These are phyloP conservation scores for Mycena pura DNA, from an alignment of 768 basidiomycete genomes.

Conservation along the genomic window DNA sequence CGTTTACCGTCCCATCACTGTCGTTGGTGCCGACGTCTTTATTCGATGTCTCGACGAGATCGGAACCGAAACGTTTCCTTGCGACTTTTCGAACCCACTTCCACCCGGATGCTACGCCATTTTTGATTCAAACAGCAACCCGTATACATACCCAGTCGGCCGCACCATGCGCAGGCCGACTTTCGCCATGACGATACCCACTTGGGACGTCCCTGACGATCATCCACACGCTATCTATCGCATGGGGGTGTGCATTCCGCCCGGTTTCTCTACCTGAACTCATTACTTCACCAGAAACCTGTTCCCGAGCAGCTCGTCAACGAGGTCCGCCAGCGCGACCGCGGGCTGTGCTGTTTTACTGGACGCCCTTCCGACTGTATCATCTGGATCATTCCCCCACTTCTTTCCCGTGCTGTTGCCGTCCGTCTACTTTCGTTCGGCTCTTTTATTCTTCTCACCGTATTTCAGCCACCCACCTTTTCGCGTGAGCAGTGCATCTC, in stretches of 20 bases:
- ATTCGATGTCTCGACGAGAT: constrained; percentile 3
- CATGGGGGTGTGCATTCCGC: background rate
- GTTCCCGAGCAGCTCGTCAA: constrained; percentile 1
- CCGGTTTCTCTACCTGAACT: background rate
- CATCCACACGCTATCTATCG: background rate
- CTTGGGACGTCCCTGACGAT: constrained; percentile 13
- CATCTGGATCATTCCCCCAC: too few relatives aligned
- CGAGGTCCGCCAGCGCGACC: too few relatives aligned
- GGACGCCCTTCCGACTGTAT: too few relatives aligned
- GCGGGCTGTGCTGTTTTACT: too few relatives aligned
- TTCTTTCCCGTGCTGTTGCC: too few relatives aligned
- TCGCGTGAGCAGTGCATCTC: too few relatives aligned
- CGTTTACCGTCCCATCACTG: constrained; percentile 14
- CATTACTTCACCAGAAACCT: constrained; percentile 10
- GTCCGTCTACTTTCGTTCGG: too few relatives aligned
- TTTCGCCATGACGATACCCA: background rate
- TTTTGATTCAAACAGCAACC: background rate
- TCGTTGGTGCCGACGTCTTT: constrained; percentile 8
- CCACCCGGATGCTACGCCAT: constrained; percentile 17
- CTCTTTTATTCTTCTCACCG: too few relatives aligned
- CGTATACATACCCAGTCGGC: constrained; percentile 8
- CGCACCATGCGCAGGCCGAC: background rate
- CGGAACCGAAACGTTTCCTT: background rate
- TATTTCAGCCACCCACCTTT: too few relatives aligned
- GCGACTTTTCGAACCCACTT: background rate